These are phyloP conservation scores for Schizopora paradoxa DNA, from an alignment of 1,284 basidiomycete genomes.

Conservation along the genomic window DNA sequence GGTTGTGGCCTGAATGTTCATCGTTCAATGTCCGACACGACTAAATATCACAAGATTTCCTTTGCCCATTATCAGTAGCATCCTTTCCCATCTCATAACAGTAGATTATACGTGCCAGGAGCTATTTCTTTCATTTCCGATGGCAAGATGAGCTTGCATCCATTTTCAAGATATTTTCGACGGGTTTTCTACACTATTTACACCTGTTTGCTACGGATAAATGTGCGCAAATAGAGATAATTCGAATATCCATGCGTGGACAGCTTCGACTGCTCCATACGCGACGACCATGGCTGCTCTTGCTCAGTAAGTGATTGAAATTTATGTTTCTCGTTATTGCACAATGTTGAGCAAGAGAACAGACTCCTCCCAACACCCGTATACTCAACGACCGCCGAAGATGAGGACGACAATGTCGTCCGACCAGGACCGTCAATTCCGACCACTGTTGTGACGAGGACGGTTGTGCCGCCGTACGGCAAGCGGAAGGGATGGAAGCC, in stretches of 20 bases:
- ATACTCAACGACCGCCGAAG: constrained; percentile 45
- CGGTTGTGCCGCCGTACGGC: constrained; percentile 74
- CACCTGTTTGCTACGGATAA: constrained; percentile 19
- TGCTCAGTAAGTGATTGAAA: constrained; percentile 43
- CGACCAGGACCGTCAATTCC: constrained; percentile 32
- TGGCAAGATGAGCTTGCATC: too few species aligned
- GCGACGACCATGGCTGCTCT: constrained; percentile 48
- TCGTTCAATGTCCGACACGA: too few species aligned
- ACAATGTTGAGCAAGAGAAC: neutral
- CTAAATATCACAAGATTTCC: too few species aligned
- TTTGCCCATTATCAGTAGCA: too few species aligned
- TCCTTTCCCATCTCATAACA: too few species aligned
- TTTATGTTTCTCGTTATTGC: neutral
- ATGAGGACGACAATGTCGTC: constrained; percentile 52
- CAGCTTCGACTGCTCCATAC: constrained; percentile 13
- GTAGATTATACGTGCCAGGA: too few species aligned
- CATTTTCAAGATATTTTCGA: too few species aligned
- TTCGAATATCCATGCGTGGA: constrained; percentile 8
- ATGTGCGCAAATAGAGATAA: constrained; percentile 23
- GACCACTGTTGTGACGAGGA: constrained; percentile 48
- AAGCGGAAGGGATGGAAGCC: constrained; percentile 87
- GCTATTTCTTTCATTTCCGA: too few species aligned
- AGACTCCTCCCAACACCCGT: constrained; percentile 67
- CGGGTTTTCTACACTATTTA: too few species aligned
- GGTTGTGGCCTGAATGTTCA: too few species aligned